Conservation (phyloP, 2,329 filamentous ascomycete genomes). For the Colletotrichum scovillei region DNA sequence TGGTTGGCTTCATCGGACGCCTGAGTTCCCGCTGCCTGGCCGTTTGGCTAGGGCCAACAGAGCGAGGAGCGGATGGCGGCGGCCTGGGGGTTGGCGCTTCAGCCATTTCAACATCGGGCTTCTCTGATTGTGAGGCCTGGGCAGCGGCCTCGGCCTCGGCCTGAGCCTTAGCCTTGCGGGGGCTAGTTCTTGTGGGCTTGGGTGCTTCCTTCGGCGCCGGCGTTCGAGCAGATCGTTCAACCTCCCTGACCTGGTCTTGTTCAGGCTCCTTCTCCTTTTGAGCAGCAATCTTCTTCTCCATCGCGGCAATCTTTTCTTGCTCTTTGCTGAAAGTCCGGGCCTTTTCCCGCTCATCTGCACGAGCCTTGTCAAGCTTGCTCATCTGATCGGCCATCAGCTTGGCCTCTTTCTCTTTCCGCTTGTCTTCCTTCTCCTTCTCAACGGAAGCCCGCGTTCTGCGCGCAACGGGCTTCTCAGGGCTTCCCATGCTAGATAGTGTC, state of each 20-base stretch:
- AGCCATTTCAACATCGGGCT: constrained; percentile 65
- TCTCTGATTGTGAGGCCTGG: constrained; percentile 43
- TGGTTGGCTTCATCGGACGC: constrained; percentile 71
- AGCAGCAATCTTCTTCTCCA: constrained; percentile 64
- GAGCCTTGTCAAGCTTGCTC: constrained; percentile 73
- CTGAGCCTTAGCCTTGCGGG: constrained; percentile 58
- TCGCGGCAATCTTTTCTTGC: constrained; percentile 62
- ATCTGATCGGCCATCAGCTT: constrained; percentile 70
- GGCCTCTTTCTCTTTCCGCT: constrained; percentile 74
- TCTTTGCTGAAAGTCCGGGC: constrained; percentile 69
- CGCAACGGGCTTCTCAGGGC: constrained; percentile 55
- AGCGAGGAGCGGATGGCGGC: constrained; percentile 69
- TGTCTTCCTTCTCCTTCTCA: constrained; percentile 73
- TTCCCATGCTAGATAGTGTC: constrained; percentile 45
- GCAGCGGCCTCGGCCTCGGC: constrained; percentile 44
- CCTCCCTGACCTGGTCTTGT: constrained; percentile 35
- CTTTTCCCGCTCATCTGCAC: constrained; percentile 78
- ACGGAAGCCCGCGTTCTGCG: constrained; percentile 68
- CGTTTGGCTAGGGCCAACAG: constrained; percentile 58
- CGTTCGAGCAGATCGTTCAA: constrained; percentile 39
- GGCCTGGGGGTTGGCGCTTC: constrained; percentile 67
- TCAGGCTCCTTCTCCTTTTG: constrained; percentile 52
- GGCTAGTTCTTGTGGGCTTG: constrained; percentile 61
- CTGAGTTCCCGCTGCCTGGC: constrained; percentile 65
- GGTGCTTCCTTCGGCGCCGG: constrained; percentile 52